A percentile compares a stretch with the other conserved stretches of the same genome.
Conservation (phyloP, 2,329 filamentous ascomycete species). For the Aspergillus uvarum region DNA sequence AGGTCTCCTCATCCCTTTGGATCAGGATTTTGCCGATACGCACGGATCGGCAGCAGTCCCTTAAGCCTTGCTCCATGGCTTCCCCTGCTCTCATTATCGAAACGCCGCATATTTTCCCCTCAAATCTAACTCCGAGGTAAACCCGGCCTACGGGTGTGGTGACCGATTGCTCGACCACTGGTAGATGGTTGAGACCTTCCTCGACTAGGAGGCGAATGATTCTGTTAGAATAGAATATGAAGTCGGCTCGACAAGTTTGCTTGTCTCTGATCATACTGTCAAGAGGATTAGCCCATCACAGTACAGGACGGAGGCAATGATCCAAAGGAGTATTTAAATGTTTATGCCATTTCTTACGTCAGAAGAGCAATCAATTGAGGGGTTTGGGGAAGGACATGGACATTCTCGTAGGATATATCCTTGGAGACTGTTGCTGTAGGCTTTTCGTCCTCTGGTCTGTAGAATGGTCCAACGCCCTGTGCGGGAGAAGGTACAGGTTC, state of each 20-base stretch:
- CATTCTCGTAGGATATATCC: conserved; percentile 76
- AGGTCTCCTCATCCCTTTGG: conserved; percentile 93
- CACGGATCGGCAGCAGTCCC: conserved; percentile 96
- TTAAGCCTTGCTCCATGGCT: conserved; percentile 94
- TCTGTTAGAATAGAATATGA: conserved; percentile 98
- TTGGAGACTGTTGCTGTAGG: conserved; percentile 87
- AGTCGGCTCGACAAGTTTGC: conserved; percentile 86
- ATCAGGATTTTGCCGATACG: conserved; percentile 98
- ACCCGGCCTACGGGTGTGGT: conserved; percentile 85
- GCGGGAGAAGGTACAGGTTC: conserved; percentile 48
- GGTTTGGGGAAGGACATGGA: conserved; percentile 86
- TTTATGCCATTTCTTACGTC: conserved; percentile 67
- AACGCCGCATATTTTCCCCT: conserved; percentile 97
- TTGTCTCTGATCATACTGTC: conserved; percentile 90
- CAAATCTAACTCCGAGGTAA: conserved; percentile 90
- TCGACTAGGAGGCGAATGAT: conserved; percentile 96
- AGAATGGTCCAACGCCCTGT: conserved; percentile 75
- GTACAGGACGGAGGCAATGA: not conserved
- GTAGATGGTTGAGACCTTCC: conserved; percentile 94
- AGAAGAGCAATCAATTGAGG: conserved; percentile 95
- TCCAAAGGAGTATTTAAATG: not conserved
- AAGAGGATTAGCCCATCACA: conserved; percentile 7
- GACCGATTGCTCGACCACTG: conserved; percentile 82
- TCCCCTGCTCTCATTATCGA: conserved; percentile 98
- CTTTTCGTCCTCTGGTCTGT: conserved; percentile 73